Evolutionary conservation across 805 yeast genomes (phyloP).

Genomic region (Yueomyces sp.): DNA sequence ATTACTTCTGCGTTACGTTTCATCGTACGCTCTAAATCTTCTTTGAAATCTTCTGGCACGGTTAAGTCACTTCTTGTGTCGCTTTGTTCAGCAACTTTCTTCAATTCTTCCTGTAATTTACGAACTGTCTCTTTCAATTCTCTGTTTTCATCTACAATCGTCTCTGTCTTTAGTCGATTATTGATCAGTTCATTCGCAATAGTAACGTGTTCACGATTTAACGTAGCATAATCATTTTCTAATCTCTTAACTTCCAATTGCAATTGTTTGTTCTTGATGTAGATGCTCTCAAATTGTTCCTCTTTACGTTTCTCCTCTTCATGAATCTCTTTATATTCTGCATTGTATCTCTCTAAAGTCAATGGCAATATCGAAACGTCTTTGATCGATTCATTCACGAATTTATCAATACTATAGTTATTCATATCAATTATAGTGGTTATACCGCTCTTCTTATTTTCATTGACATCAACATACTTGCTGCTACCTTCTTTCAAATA

Average conservation of each 20-base stretch:
- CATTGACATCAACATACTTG: constrained; percentile 11
- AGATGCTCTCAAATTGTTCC: constrained; percentile 47
- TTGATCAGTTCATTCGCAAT: constrained; percentile 81
- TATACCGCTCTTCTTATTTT: constrained; percentile 1
- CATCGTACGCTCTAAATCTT: constrained; percentile 46
- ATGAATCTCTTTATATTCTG: constrained; percentile 67
- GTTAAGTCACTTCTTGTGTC: constrained; percentile 23
- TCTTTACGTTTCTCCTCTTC: constrained; percentile 50
- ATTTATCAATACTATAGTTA: constrained; percentile 51
- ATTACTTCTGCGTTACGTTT: constrained; percentile 52
- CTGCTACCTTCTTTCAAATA: constrained; percentile 32
- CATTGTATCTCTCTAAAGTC: constrained; percentile 52
- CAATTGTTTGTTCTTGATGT: constrained; percentile 56
- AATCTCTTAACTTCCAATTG: constrained; percentile 60
- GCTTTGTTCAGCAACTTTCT: constrained; percentile 20
- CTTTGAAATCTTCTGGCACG: constrained; percentile 29
- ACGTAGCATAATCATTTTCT: constrained; percentile 51
- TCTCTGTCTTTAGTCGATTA: constrained; percentile 63
- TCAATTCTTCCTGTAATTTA: constrained; percentile 31
- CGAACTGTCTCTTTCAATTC: constrained; percentile 39
- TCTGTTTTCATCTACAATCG: constrained; percentile 58
- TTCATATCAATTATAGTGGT: constrained; percentile 10
- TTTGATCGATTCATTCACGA: constrained; percentile 64
- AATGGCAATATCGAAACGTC: constrained; percentile 60
- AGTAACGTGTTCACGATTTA: constrained; percentile 74